Evolutionary conservation across 257 asterid genomes (phyloP).

Genomic region (Solanum pennellii): DNA sequence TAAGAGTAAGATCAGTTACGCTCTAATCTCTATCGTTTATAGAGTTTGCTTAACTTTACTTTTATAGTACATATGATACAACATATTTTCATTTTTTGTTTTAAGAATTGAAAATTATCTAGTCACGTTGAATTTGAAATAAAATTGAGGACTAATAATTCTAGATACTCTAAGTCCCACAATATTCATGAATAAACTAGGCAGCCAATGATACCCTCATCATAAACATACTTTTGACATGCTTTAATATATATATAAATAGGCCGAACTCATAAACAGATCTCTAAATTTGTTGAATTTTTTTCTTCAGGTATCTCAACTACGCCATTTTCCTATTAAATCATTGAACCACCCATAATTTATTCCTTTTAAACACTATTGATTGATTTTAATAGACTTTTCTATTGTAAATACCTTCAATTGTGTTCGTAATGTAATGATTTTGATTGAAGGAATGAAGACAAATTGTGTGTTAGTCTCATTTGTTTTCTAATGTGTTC

Average conservation of each 20-base stretch:
- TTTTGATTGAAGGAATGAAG: too few relatives aligned
- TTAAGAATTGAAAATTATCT: neutral
- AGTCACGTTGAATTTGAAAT: neutral
- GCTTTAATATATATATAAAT: neutral
- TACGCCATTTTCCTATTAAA: too few relatives aligned
- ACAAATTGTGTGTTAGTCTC: too few relatives aligned
- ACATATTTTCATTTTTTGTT: neutral
- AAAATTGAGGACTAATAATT: neutral
- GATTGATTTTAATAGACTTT: too few relatives aligned
- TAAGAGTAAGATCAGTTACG: neutral
- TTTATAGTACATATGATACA: neutral
- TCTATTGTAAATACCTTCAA: too few relatives aligned
- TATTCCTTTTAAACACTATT: too few relatives aligned
- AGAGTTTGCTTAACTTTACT: neutral
- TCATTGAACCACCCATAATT: too few relatives aligned
- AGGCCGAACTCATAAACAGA: too few relatives aligned
- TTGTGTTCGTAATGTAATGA: too few relatives aligned
- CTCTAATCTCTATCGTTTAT: neutral
- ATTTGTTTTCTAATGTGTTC: too few relatives aligned
- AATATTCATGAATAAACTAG: neutral
- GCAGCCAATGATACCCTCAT: conserved; percentile 4
- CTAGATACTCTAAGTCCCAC: neutral
- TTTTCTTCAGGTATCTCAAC: too few relatives aligned
- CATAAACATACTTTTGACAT: conserved; percentile 4
- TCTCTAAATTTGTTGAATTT: too few relatives aligned